A percentile compares a stretch with the other conserved stretches of the same genome.
Evolutionary conservation across 2,329 filamentous ascomycete species (phyloP).

Genomic region (Beauveria sp.): DNA sequence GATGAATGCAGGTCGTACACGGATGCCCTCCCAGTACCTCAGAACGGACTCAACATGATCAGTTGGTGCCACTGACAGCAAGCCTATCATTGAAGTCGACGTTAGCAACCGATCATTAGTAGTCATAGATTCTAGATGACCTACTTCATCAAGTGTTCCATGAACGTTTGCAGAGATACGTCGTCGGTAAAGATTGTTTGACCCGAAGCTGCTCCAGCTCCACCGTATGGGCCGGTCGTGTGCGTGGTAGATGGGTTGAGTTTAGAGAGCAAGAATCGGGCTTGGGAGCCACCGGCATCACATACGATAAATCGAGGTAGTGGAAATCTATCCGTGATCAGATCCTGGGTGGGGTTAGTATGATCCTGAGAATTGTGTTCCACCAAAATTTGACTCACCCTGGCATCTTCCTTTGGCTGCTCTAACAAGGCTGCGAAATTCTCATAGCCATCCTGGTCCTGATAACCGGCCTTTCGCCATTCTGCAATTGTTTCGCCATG

Average conservation of each 20-base stretch:
- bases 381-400: constrained; percentile 48
- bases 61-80: constrained; percentile 58
- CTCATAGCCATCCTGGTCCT: constrained; percentile 96
- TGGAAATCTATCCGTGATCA: constrained; percentile 97
- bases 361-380: not conserved
- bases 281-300: constrained; percentile 95
- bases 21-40: not conserved
- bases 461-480: constrained; percentile 96
- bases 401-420: constrained; percentile 91
- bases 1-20: too few relatives aligned
- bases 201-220: constrained; percentile 73
- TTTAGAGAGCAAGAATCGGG: constrained; percentile 92
- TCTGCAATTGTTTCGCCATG: constrained; percentile 96
- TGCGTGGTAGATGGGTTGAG: constrained; percentile 97
- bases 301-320: constrained; percentile 97
- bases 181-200: constrained; percentile 99
- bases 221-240: constrained; percentile 85
- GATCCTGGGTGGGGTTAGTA: constrained; percentile 53
- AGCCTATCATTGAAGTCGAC: constrained; percentile 29
- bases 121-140: constrained; percentile 25
- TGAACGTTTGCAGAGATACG: constrained; percentile 95
- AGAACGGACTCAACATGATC: not conserved
- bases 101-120: constrained; percentile 11
- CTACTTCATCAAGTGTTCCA: constrained; percentile 99
- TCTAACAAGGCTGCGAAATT: constrained; percentile 86